Evolutionary conservation across 257 asterid genomes (phyloP).

Genomic region (Marsdenia floribunda): DNA sequence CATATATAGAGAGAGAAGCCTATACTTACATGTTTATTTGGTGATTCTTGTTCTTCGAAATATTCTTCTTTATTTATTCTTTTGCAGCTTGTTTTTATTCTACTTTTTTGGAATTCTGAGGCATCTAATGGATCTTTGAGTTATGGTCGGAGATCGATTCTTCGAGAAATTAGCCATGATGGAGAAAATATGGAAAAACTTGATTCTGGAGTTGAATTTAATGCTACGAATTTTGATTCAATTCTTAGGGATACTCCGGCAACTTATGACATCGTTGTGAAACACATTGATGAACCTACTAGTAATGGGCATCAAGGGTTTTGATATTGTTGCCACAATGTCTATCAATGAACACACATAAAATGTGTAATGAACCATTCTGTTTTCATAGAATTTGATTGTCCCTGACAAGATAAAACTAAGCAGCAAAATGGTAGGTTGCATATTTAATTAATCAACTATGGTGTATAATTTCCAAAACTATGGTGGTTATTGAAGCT

Average conservation of each 20-base stretch:
- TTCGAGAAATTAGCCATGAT: constrained; percentile 45
- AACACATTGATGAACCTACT: background rate
- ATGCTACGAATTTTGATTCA: constrained; percentile 61
- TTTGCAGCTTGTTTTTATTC: constrained; percentile 16
- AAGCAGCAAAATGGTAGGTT: background rate
- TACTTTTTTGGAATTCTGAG: constrained; percentile 24
- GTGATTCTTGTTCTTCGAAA: constrained; percentile 7
- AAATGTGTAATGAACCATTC: background rate
- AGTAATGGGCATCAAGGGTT: background rate
- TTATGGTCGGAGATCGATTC: constrained; percentile 48
- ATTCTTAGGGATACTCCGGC: constrained; percentile 67
- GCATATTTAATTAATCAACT: background rate
- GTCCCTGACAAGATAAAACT: background rate
- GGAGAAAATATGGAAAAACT: constrained; percentile 19
- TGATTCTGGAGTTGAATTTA: constrained; percentile 65
- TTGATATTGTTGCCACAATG: background rate
- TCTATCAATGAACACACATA: background rate
- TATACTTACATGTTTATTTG: background rate
- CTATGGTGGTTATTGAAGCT: background rate
- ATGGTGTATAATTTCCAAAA: constrained; percentile 1
- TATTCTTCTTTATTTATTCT: constrained; percentile 20
- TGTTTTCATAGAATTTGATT: background rate
- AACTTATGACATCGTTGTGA: constrained; percentile 40
- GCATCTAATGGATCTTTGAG: constrained; percentile 27
- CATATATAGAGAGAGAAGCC: background rate